Conservation (phyloP, 106 monocot species). For the Dactylorhiza incarnata region DNA sequence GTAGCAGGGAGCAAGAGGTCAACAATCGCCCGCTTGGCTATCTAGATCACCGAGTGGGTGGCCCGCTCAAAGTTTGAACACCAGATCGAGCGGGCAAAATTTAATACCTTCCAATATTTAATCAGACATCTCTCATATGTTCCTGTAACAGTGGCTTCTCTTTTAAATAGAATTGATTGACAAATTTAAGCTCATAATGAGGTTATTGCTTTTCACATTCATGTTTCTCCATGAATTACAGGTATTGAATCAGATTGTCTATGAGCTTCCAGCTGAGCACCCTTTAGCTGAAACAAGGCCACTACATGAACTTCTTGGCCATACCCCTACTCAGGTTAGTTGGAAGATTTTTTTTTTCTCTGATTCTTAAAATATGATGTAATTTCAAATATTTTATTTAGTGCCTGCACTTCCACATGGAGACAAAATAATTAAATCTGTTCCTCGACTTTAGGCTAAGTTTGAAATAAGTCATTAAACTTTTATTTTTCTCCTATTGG, state of each 20-base stretch:
- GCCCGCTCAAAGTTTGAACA: no score
- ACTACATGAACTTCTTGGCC: slow-evolving; percentile 86
- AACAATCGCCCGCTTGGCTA: no score
- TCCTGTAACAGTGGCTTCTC: not conserved
- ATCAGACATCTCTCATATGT: no score
- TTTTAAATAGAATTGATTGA: not conserved
- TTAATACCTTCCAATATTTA: no score
- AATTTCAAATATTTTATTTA: not conserved
- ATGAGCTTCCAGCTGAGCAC: slow-evolving; percentile 78
- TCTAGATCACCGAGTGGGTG: no score
- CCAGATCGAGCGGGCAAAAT: no score
- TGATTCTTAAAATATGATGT: not conserved
- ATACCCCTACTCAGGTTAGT: slow-evolving; percentile 74
- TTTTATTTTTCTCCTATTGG: not conserved
- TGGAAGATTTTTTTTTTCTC: not conserved
- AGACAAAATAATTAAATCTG: not conserved
- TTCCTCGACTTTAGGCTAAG: not conserved
- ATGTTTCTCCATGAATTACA: slow-evolving; percentile 14
- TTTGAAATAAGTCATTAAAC: not conserved
- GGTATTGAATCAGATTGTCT: slow-evolving; percentile 96
- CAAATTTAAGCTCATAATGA: not conserved
- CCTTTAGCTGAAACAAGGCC: slow-evolving; percentile 82
- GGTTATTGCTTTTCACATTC: not conserved
- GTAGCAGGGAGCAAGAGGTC: no score
- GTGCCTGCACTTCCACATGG: not conserved